phyloP scores from a whole-genome alignment of 169 alveolate genomes.

The Babesia ovis region DNA sequence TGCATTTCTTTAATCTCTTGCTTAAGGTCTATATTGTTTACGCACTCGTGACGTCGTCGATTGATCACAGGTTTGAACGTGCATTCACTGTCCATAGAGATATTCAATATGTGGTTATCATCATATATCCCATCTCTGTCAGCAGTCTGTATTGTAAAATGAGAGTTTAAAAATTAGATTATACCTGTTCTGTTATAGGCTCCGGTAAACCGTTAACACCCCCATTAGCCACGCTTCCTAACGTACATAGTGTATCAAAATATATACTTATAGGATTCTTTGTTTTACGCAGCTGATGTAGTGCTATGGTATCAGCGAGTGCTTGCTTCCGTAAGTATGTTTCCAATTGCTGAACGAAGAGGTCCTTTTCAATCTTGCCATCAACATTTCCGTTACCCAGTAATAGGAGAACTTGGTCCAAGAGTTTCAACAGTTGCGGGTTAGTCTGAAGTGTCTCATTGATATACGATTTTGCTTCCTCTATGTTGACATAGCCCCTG shows the following conservation, averaged over 20 bases:
- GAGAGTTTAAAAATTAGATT: too few species aligned
- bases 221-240: not conserved
- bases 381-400: not conserved
- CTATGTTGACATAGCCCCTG: slow-evolving; percentile 33
- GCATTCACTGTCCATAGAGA: not conserved
- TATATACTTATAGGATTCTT: slow-evolving; percentile 23
- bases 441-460: not conserved
- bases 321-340: not conserved
- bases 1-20: slow-evolving; percentile 18
- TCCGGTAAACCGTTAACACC: not conserved
- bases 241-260: not conserved
- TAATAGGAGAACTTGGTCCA: slow-evolving; percentile 17
- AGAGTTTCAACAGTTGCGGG: slow-evolving; percentile 25
- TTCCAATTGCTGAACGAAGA: slow-evolving; percentile 20
- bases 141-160: too few species aligned
- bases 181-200: not conserved
- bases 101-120: too few species aligned
- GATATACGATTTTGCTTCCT: slow-evolving; percentile 22
- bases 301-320: slow-evolving; percentile 11
- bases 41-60: not conserved
- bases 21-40: not conserved
- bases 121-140: too few species aligned
- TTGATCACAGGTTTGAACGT: slow-evolving; percentile 25
- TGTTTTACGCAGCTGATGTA: slow-evolving; percentile 3
- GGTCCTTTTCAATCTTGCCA: slow-evolving; percentile 35